Percentiles rank a stretch among this genome's conserved stretches.
phyloP scores from a whole-genome alignment of 2,329 filamentous ascomycete species.

The Ceratocystis ficicola region DNA sequence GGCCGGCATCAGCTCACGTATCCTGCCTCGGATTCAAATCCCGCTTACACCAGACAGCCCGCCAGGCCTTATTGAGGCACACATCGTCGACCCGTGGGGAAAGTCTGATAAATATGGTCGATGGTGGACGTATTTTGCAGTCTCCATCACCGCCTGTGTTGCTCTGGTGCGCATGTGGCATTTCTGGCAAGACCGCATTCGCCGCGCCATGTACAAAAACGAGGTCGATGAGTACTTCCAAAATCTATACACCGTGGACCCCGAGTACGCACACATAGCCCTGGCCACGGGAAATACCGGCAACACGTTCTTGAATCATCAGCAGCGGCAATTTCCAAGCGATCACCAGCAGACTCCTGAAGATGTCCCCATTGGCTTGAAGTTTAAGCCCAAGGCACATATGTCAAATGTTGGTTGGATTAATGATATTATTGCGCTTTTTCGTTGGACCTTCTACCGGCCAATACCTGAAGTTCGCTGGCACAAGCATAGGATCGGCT shows the following conservation, averaged over 20 bases:
- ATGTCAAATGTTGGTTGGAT: slow-evolving; percentile 61
- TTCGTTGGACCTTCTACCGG: slow-evolving; percentile 79
- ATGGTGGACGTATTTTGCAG: slow-evolving; percentile 78
- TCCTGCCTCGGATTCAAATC: slow-evolving; percentile 37
- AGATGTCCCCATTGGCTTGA: slow-evolving; percentile 27
- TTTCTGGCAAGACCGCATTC: slow-evolving; percentile 85
- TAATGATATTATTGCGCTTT: slow-evolving; percentile 70
- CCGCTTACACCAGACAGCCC: slow-evolving; percentile 48
- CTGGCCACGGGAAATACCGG: slow-evolving; percentile 42
- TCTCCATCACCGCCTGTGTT: slow-evolving; percentile 57
- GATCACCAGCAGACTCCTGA: not conserved
- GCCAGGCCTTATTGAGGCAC: slow-evolving; percentile 48
- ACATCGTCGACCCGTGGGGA: slow-evolving; percentile 64
- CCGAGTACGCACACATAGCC: slow-evolving; percentile 36
- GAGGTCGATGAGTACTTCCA: slow-evolving; percentile 56
- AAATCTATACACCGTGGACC: slow-evolving; percentile 40
- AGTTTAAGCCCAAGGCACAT: slow-evolving; percentile 55
- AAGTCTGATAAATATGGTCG: slow-evolving; percentile 74
- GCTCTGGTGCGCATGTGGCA: slow-evolving; percentile 67
- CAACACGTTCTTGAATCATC: slow-evolving; percentile 28
- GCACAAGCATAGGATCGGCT: slow-evolving; percentile 58
- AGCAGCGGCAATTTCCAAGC: not conserved
- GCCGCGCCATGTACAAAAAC: slow-evolving; percentile 69
- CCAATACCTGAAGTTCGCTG: slow-evolving; percentile 64
- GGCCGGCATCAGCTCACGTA: not conserved